Percentiles rank a stretch among this genome's conserved stretches.
Evolutionary conservation across 179 eudicot species (phyloP).

Genomic region (Beta lomatogona): DNA sequence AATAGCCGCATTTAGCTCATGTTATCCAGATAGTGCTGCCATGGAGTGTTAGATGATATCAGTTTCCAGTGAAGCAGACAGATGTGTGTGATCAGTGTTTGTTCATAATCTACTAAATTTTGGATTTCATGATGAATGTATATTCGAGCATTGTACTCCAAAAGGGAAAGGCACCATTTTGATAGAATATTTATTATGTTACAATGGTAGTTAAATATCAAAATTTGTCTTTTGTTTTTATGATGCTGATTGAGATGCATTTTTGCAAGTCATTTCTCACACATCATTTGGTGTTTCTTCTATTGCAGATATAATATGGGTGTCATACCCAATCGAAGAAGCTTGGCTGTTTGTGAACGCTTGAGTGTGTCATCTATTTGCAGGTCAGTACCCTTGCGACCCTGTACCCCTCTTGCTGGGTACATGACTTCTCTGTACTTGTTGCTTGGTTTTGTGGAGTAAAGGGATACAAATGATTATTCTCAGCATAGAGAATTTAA

Average conservation of each 20-base stretch:
- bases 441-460: too few relatives aligned
- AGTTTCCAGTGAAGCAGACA: neutral
- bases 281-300: neutral
- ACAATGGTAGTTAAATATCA: too few relatives aligned
- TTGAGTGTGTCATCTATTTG: conserved; percentile 83
- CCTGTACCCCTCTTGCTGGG: neutral
- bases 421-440: too few relatives aligned
- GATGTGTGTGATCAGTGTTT: neutral
- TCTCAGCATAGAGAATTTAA: too few relatives aligned
- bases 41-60: neutral
- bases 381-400: conserved; percentile 50
- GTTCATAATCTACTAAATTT: neutral
- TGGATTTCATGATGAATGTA: neutral
- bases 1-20: neutral
- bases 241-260: neutral
- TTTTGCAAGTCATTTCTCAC: neutral
- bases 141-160: neutral
- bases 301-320: conserved; percentile 87
- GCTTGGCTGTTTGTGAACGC: conserved; percentile 80
- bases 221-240: neutral
- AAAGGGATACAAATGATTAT: too few relatives aligned
- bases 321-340: conserved; percentile 70
- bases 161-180: neutral
- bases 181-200: neutral
- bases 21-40: neutral